Base-by-base conservation (phyloP, 257 asterid species). In the Solanum habrochaites region DNA sequence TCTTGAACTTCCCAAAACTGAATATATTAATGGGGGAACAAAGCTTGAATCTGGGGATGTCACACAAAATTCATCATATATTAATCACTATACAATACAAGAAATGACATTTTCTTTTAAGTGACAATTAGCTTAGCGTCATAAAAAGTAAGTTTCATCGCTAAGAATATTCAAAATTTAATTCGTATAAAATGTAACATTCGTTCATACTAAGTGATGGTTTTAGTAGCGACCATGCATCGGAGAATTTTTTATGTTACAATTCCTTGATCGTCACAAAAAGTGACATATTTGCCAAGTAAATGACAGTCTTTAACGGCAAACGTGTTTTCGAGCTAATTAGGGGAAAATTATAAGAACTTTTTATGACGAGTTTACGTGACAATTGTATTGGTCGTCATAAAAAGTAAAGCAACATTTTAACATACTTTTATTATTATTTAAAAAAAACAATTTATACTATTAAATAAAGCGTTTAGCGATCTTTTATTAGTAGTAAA, bases 1-100 rank as follows among this genome's bases (percentile, higher is more conserved):
- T 49, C 92, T 93, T 11, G 99, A 96, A 87, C 99, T 96, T 85
- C 99, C 98, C n/a, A 96, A 97, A 73, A 95, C 89, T 4, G 99
- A 91, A 45, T 96, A 96, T 83, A 96, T 89, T 93, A 96, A 75
- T 6, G 99, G 98, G 5, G 99, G 99, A 21, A 96, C 98, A 64
- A 96, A 95, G 88, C 99, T 96, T 31, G 99, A 96, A 85, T 96
- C 99, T 96, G 91, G 39, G 7, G 39, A 37, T 91, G 62, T 47
- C 45, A 49, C 67, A 16, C 31, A 27, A 43, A 45, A 27, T 75
- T 29, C 12, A 80, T 23, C 40, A 43, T 27, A 7, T 10, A 40
- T 75, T 40, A 75, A 12, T 75, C 8, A 75, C 58, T 45, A 77
- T n/a, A 23, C 7, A 23, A 29, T 23, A 74, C 32, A 75, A 75